Base-by-base conservation (phyloP, 495 filamentous ascomycete genomes). In the Xylaria telfairii region DNA sequence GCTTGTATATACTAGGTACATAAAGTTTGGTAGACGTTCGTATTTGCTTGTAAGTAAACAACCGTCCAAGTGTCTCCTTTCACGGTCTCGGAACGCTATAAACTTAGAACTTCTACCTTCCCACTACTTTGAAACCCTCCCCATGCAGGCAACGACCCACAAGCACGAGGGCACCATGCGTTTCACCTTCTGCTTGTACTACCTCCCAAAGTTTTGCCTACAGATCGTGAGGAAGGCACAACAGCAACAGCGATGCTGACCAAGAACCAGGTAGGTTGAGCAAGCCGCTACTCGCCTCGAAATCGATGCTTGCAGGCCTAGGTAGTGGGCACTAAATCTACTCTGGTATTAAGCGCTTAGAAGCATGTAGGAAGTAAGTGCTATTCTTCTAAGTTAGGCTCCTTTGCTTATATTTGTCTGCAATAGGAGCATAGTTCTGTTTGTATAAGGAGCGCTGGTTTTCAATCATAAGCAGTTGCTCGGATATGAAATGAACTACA, bases 91-190 rank as follows among this genome's bases (percentile, higher is more conserved):
- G 2, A 21, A 21, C 37, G 30, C 30, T 59, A 37, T 37, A 2
- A 21, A 24, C 26, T 12, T 24, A n/a, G 15, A 42, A 10, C 24
- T 26, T 51, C 26, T 54, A 54, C 51, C 56, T 69, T 69, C 56
- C 67, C 57, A 30, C 8, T 57, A 39, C 17, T 42, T 21, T 57
- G 13, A 24, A 30, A 59, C 56, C 8, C 15, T 10, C 9, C 19
- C 21, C 0, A 28, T 1, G 9, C 7, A 54, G 30, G 46, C 4
- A 63, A 63, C 3, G 30, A 28, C 56, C 57, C 34, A 54, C 57
- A 41, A 37, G 49, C 60, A 65, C 57, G 60, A 65, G 68, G 68
- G 51, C 59, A 30, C 44, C 61, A 49, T 56, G 19, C 17, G 68
- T 57, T 70, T 70, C 68, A 65, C 8, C 17, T 57, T 49, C 3